phyloP scores from a whole-genome alignment of 345 rosid genomes.

The Citrus reticulata region DNA sequence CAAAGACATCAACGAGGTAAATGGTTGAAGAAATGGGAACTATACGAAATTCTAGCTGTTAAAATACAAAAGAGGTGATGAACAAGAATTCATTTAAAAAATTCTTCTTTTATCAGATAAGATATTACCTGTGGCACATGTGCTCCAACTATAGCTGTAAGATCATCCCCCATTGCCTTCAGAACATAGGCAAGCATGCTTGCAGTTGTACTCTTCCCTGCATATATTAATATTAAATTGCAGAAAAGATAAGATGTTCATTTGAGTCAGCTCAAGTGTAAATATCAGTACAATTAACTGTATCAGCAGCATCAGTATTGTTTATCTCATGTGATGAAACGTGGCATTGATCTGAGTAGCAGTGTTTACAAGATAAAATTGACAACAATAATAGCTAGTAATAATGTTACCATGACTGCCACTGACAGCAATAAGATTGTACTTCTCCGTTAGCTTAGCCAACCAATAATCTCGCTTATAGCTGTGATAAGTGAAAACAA shows the following conservation, averaged over 20 bases:
- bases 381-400: not conserved
- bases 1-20: not conserved
- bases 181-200: constrained; percentile 37
- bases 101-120: not conserved
- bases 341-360: not conserved
- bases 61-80: not conserved
- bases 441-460: constrained; percentile 21
- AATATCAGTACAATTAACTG: not conserved
- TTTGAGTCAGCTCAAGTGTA: constrained; percentile 2
- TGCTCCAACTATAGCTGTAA: constrained; percentile 36
- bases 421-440: constrained; percentile 28
- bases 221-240: not conserved
- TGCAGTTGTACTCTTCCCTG: constrained; percentile 39
- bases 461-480: constrained; percentile 30
- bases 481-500: constrained; percentile 10
- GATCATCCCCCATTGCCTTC: constrained; percentile 31
- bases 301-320: not conserved
- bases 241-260: not conserved
- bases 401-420: constrained; percentile 26
- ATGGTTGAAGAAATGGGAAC: not conserved
- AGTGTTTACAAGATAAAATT: not conserved
- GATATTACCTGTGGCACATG: constrained; percentile 28
- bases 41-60: too few species aligned
- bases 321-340: not conserved
- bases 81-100: not conserved